A percentile compares a stretch with the other conserved stretches of the same genome.
Conservation (phyloP, 163 green algal genomes). For the Scenedesmus sp. region DNA sequence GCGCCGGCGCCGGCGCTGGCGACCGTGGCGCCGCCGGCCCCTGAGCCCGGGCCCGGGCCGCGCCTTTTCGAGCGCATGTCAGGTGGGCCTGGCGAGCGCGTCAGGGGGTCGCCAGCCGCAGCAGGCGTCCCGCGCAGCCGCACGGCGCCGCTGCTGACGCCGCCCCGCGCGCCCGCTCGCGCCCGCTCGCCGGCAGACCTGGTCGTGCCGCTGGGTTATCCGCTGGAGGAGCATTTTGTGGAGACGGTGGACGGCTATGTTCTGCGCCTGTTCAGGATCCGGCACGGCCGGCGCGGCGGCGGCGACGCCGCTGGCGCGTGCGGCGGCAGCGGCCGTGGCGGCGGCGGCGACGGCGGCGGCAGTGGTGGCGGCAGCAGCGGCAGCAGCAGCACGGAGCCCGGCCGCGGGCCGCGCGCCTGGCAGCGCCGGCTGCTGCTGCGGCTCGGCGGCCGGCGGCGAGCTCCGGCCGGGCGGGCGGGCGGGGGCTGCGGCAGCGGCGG, state of each 20-base stretch:
- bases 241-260: slow-evolving; percentile 66
- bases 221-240: slow-evolving; percentile 62
- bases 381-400: no score
- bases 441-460: not conserved
- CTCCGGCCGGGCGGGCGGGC: not conserved
- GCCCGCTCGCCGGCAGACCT: no score
- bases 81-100: not conserved
- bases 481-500: not conserved
- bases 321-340: not conserved
- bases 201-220: slow-evolving; percentile 60
- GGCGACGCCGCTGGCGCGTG: not conserved
- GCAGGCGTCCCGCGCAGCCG: no score
- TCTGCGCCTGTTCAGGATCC: slow-evolving; percentile 64
- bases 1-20: no score
- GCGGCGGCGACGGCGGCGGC: not conserved
- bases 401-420: no score
- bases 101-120: no score
- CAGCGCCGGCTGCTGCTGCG: no score
- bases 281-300: slow-evolving; percentile 23
- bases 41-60: no score
- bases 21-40: no score
- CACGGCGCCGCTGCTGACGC: no score
- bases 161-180: no score
- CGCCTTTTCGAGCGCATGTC: not conserved
- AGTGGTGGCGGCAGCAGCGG: not conserved